phyloP scores from a whole-genome alignment of 768 basidiomycete genomes.

The Suillus placidus region DNA sequence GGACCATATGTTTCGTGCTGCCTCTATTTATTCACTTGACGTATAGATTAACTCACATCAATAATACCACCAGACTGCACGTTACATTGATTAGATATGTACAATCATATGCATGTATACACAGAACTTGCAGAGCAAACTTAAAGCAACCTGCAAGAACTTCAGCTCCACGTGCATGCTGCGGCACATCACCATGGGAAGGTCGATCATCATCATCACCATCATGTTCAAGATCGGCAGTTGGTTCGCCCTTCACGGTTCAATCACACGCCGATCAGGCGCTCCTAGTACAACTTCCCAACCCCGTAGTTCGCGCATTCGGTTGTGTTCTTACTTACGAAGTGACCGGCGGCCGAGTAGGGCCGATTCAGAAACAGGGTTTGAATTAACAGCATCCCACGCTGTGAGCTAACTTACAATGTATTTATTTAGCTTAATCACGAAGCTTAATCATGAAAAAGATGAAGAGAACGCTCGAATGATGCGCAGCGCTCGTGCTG shows the following conservation, averaged over 20 bases:
- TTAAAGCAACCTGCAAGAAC: not conserved
- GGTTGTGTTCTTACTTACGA: not conserved
- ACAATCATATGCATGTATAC: conserved; percentile 6
- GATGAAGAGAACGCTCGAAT: not conserved
- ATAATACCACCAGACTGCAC: conserved; percentile 3
- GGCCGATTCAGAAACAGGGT: not conserved
- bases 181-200: conserved; percentile 2
- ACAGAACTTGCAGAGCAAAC: not conserved
- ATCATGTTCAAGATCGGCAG: not conserved
- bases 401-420: not conserved
- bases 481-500: not conserved
- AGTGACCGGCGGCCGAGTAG: not conserved
- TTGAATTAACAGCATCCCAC: not conserved
- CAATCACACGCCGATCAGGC: not conserved
- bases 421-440: not conserved
- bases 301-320: not conserved
- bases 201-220: not conserved
- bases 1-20: not conserved
- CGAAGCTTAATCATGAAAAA: not conserved
- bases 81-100: conserved; percentile 4
- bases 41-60: not conserved
- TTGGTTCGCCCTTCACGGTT: not conserved
- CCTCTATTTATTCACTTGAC: not conserved
- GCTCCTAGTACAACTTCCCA: not conserved
- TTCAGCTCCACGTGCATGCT: not conserved